Conservation (phyloP, 2,329 filamentous ascomycete species). For the Shiraia sp. region DNA sequence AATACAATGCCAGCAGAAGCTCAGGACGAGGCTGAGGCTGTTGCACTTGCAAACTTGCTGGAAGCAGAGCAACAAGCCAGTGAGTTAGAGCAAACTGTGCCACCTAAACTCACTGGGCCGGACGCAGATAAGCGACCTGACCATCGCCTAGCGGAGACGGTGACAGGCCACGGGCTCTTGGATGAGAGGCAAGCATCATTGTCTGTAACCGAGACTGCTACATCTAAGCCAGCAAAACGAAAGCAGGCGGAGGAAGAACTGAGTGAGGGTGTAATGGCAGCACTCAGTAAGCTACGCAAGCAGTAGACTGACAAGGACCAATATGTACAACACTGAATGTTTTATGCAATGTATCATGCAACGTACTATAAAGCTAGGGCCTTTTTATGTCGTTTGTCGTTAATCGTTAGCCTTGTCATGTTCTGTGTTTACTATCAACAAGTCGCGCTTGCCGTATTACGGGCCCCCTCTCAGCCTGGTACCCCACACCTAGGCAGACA, state of each 20-base stretch:
- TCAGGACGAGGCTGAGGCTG: slow-evolving; percentile 22
- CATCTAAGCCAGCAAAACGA: slow-evolving; percentile 33
- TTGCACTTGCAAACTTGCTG: slow-evolving; percentile 33
- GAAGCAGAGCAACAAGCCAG: slow-evolving; percentile 36
- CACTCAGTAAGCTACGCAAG: slow-evolving; percentile 58
- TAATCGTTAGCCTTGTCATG: too few species aligned
- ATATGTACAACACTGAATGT: not conserved
- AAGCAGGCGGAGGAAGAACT: slow-evolving; percentile 51
- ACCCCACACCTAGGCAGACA: slow-evolving; percentile 3
- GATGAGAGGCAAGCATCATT: slow-evolving; percentile 50
- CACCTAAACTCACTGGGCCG: slow-evolving; percentile 13
- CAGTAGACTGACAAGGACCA: slow-evolving; percentile 14
- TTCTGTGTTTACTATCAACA: not conserved
- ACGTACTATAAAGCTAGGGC: not conserved
- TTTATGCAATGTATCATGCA: not conserved
- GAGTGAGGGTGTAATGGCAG: slow-evolving; percentile 62
- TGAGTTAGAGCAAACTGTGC: slow-evolving; percentile 23
- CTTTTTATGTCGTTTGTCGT: too few species aligned
- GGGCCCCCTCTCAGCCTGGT: not conserved
- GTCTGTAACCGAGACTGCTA: slow-evolving; percentile 29
- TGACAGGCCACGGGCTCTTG: slow-evolving; percentile 28
- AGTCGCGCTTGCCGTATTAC: not conserved
- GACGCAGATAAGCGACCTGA: slow-evolving; percentile 45
- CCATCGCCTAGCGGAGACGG: slow-evolving; percentile 39
- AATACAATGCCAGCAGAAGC: slow-evolving; percentile 10